Conservation (phyloP, 2,329 filamentous ascomycete genomes). For the Claviceps arundinis region DNA sequence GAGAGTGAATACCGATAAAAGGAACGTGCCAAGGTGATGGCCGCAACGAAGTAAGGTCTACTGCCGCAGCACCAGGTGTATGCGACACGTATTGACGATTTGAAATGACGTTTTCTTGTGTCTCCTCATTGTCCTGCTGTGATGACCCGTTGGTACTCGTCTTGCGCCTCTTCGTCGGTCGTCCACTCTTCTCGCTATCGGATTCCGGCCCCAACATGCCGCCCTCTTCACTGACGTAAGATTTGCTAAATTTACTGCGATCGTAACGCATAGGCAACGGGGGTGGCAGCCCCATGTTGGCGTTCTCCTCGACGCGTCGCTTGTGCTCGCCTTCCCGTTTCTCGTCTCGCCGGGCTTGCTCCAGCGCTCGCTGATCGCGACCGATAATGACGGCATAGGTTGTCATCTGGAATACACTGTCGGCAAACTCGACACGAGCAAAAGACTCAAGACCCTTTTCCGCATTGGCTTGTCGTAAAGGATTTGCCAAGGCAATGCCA, state of each 20-base stretch:
- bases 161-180: conserved; percentile 34
- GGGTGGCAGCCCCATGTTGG: conserved; percentile 34
- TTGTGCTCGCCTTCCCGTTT: conserved; percentile 32
- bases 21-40: conserved; percentile 50
- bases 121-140: conserved; percentile 28
- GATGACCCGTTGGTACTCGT: conserved; percentile 30
- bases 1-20: conserved; percentile 60
- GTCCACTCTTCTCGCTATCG: conserved; percentile 36
- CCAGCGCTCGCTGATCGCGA: conserved; percentile 49
- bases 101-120: conserved; percentile 34
- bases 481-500: conserved; percentile 16
- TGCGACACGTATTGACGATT: conserved; percentile 49
- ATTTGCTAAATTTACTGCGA: conserved; percentile 44
- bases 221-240: conserved; percentile 56
- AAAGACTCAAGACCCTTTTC: conserved; percentile 40
- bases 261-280: conserved; percentile 37
- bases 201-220: conserved; percentile 54
- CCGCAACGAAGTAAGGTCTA: conserved; percentile 45
- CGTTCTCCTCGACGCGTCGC: conserved; percentile 32
- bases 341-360: conserved; percentile 40
- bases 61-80: conserved; percentile 43
- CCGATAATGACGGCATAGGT: conserved; percentile 61
- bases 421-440: conserved; percentile 53
- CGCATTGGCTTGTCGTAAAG: conserved; percentile 20
- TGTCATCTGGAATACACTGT: conserved; percentile 69